Conservation (phyloP, 2,329 filamentous ascomycete species). For the Aspergillus fischeri region DNA sequence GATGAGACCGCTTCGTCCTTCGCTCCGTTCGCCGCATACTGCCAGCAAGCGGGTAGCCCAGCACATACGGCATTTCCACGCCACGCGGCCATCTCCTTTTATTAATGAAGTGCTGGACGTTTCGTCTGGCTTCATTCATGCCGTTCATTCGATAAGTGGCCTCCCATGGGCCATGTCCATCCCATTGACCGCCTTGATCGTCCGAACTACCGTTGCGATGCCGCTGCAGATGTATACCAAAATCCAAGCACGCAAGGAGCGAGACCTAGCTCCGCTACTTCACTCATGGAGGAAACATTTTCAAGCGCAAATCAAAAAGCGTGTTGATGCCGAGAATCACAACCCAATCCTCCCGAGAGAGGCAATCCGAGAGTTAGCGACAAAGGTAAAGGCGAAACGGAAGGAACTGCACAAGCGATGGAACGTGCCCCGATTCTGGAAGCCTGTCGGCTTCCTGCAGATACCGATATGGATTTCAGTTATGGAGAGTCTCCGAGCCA, state of each 20-base stretch:
- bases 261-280: conserved; percentile 41
- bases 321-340: conserved; percentile 1
- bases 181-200: conserved; percentile 50
- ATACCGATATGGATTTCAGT: conserved; percentile 45
- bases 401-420: conserved; percentile 31
- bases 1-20: conserved; percentile 14
- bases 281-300: conserved; percentile 31
- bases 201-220: conserved; percentile 47
- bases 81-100: conserved; percentile 40
- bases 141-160: conserved; percentile 47
- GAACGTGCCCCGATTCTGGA: conserved; percentile 32
- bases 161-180: conserved; percentile 54
- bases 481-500: conserved; percentile 46
- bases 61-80: conserved; percentile 48
- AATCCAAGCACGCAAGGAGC: conserved; percentile 37
- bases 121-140: conserved; percentile 45
- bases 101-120: conserved; percentile 42
- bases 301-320: conserved; percentile 2
- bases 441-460: conserved; percentile 34
- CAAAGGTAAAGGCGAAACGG: conserved; percentile 23
- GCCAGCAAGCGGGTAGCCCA: conserved; percentile 7
- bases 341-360: conserved; percentile 12
- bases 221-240: conserved; percentile 46
- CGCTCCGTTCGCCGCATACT: conserved; percentile 3
- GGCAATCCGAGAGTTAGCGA: conserved; percentile 12